Evolutionary conservation across 2,329 filamentous ascomycete species (phyloP).

Genomic region (Pseudogymnoascus sp.): DNA sequence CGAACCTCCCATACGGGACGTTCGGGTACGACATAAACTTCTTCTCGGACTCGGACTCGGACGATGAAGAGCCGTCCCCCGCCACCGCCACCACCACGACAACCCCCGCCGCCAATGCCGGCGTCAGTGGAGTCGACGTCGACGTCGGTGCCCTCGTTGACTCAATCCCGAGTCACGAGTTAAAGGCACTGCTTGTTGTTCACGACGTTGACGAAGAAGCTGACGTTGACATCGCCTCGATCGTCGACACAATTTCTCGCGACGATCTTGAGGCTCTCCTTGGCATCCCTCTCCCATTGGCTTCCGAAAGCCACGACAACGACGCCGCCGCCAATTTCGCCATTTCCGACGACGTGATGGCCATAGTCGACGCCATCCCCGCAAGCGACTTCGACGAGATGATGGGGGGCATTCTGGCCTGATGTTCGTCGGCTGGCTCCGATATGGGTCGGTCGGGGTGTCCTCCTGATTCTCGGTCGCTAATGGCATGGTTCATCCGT

Average conservation of each 20-base stretch:
- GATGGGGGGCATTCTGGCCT: neutral
- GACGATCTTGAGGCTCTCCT: neutral
- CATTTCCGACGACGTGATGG: slow-evolving; percentile 8
- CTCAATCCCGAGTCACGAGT: slow-evolving; percentile 6
- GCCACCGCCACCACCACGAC: neutral
- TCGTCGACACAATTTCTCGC: slow-evolving; percentile 12
- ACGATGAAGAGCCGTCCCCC: neutral
- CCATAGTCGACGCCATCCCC: neutral
- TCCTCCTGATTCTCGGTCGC: neutral
- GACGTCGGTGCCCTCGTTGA: neutral
- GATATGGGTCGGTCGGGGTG: neutral
- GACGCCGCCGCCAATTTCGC: neutral
- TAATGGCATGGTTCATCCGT: neutral
- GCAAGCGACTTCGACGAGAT: neutral
- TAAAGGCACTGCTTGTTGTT: slow-evolving; percentile 38
- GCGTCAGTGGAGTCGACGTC: neutral
- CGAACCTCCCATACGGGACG: neutral
- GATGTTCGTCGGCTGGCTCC: neutral
- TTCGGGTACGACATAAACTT: neutral
- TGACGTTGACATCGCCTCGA: slow-evolving; percentile 15
- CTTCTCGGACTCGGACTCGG: neutral
- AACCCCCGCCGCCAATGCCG: neutral
- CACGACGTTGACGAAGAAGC: slow-evolving; percentile 30
- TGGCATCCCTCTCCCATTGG: neutral
- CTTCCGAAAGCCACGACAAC: neutral